phyloP scores from a whole-genome alignment of 805 yeast genomes.

The Teunomyces cretensis region DNA sequence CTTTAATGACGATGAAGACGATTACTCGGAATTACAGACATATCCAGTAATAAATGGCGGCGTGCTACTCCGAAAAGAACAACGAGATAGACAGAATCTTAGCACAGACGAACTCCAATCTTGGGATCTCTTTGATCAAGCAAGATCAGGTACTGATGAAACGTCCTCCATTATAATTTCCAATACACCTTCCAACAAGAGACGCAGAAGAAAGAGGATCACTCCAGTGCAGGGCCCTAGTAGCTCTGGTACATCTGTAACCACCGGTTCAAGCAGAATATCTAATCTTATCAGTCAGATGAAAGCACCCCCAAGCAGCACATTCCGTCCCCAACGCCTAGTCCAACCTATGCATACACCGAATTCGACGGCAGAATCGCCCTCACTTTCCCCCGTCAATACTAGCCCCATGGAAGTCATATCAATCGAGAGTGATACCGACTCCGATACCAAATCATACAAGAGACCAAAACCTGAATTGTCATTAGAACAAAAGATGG shows the following conservation, averaged over 20 bases:
- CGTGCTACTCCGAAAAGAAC: constrained; percentile 33
- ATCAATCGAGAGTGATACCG: constrained; percentile 7
- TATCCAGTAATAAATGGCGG: constrained; percentile 37
- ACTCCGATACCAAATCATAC: constrained; percentile 6
- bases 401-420: constrained; percentile 8
- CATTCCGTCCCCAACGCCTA: not conserved
- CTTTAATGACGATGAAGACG: constrained; percentile 13
- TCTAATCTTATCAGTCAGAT: constrained; percentile 12
- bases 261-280: constrained; percentile 8
- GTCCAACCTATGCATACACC: not conserved
- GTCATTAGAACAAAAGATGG: constrained; percentile 47
- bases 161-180: not conserved
- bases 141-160: constrained; percentile 11
- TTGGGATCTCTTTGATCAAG: constrained; percentile 38
- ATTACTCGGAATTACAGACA: not conserved
- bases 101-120: constrained; percentile 35
- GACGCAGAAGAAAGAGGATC: constrained; percentile 17
- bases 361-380: constrained; percentile 8
- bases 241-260: not conserved
- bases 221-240: constrained; percentile 7
- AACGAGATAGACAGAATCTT: constrained; percentile 25
- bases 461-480: constrained; percentile 15
- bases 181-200: constrained; percentile 1
- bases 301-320: constrained; percentile 4
- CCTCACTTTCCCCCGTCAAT: constrained; percentile 7